Percentiles rank a stretch among this genome's conserved stretches.
Conservation (phyloP, 2,329 filamentous ascomycete species). For the Ophiostoma piceae region DNA sequence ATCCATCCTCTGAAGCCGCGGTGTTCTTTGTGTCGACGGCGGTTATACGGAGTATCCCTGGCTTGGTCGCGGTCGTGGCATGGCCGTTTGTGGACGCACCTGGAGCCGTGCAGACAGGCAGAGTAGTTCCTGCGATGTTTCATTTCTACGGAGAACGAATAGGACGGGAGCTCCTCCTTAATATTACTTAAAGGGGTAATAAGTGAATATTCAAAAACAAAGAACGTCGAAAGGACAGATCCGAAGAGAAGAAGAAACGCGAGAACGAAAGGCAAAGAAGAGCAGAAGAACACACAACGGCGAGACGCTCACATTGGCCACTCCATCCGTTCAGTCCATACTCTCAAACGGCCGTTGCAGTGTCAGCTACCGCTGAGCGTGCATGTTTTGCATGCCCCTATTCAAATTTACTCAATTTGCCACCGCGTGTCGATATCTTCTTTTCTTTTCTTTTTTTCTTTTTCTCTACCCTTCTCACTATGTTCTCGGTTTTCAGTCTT, state of each 20-base stretch:
- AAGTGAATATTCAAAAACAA: neutral
- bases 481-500: neutral
- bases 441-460: neutral
- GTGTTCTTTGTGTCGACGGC: neutral
- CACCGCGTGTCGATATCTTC: neutral
- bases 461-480: neutral
- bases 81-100: neutral
- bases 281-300: neutral
- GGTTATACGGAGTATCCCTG: neutral
- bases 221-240: neutral
- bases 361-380: neutral
- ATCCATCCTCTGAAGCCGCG: neutral
- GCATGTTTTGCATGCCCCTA: neutral
- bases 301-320: neutral
- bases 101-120: neutral
- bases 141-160: neutral
- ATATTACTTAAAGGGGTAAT: neutral
- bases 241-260: no score
- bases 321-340: neutral
- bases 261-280: no score
- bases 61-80: neutral
- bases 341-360: slow-evolving; percentile 4
- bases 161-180: neutral
- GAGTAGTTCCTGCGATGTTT: neutral
- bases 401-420: slow-evolving; percentile 4